A percentile compares a stretch with the other conserved stretches of the same genome.
Evolutionary conservation across 192 early-diverging fungal species (phyloP).

Genomic region (Entomortierella chlamydospora): DNA sequence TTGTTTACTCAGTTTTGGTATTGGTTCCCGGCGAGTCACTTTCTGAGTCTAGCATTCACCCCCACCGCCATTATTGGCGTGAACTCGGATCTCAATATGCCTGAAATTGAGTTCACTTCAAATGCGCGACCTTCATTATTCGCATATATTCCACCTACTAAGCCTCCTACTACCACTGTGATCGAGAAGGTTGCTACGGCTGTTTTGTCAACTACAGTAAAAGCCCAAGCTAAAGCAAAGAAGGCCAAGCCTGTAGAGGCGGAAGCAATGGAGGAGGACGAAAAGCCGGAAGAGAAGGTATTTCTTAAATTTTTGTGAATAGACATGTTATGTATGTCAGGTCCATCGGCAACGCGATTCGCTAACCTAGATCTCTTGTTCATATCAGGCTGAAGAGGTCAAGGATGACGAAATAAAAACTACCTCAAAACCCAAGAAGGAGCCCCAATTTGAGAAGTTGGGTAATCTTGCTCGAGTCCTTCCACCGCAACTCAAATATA

Average conservation of each 20-base stretch:
- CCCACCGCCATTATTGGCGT: conserved; percentile 97
- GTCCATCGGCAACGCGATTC: too few species aligned
- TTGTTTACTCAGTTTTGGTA: conserved; percentile 99
- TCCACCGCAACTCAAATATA: conserved; percentile 87
- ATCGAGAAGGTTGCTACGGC: conserved; percentile 95
- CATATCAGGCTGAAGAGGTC: conserved; percentile 66
- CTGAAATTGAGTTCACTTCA: conserved; percentile 88
- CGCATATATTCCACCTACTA: conserved; percentile 91
- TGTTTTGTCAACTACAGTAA: conserved; percentile 95
- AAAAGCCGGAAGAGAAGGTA: conserved; percentile 57
- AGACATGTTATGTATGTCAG: too few species aligned
- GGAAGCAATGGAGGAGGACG: conserved; percentile 70
- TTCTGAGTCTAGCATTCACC: conserved; percentile 92
- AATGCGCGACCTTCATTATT: conserved; percentile 90
- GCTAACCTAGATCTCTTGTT: too few species aligned
- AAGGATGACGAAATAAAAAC: conserved; percentile 73
- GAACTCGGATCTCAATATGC: conserved; percentile 87
- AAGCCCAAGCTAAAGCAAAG: conserved; percentile 87
- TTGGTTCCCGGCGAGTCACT: conserved; percentile 99
- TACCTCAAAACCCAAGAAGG: conserved; percentile 80
- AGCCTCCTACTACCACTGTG: conserved; percentile 80
- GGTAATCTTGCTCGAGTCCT: conserved; percentile 91
- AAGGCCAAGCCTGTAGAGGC: conserved; percentile 69
- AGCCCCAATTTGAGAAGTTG: conserved; percentile 79
- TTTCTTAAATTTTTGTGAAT: background rate